A percentile compares a stretch with the other conserved stretches of the same genome.
phyloP scores from a whole-genome alignment of 352 stramenopile species.

The Elongisporangium senticosum region DNA sequence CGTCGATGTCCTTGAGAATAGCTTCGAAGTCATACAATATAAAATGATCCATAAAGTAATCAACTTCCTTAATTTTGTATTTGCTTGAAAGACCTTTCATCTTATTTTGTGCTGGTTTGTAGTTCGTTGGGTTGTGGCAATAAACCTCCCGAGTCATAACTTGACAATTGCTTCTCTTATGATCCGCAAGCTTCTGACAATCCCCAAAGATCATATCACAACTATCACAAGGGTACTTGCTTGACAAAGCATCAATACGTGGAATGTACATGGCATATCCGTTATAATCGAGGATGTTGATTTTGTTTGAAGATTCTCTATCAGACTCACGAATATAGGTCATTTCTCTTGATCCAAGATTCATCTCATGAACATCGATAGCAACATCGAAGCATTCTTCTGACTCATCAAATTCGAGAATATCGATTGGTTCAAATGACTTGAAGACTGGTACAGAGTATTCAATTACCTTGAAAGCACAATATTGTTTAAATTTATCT shows the following conservation, averaged over 20 bases:
- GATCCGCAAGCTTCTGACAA: neutral
- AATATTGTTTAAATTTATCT: constrained; percentile 3
- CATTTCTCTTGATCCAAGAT: constrained; percentile 1
- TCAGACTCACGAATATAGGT: constrained; percentile 1
- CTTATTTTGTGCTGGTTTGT: constrained; percentile 8
- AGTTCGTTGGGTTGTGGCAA: constrained; percentile 6
- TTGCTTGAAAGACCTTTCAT: constrained; percentile 9
- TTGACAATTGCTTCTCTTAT: neutral
- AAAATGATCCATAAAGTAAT: constrained; percentile 19
- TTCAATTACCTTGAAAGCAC: too few relatives aligned
- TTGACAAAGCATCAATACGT: neutral
- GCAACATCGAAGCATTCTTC: constrained; percentile 8
- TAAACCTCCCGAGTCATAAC: constrained; percentile 1
- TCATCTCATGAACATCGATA: constrained; percentile 8
- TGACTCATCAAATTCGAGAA: constrained; percentile 10
- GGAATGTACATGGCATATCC: constrained; percentile 3
- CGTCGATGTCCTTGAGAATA: constrained; percentile 2
- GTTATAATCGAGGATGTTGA: neutral
- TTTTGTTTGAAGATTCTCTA: neutral
- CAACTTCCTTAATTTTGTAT: constrained; percentile 12
- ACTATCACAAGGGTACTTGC: neutral
- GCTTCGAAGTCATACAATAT: constrained; percentile 2
- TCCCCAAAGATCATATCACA: constrained; percentile 1
- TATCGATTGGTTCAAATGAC: constrained; percentile 10
- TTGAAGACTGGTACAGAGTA: neutral